A percentile compares a stretch with the other conserved stretches of the same genome.
phyloP scores from a whole-genome alignment of 2,329 filamentous ascomycete genomes.

The Ploettnerulaceae sp. region DNA sequence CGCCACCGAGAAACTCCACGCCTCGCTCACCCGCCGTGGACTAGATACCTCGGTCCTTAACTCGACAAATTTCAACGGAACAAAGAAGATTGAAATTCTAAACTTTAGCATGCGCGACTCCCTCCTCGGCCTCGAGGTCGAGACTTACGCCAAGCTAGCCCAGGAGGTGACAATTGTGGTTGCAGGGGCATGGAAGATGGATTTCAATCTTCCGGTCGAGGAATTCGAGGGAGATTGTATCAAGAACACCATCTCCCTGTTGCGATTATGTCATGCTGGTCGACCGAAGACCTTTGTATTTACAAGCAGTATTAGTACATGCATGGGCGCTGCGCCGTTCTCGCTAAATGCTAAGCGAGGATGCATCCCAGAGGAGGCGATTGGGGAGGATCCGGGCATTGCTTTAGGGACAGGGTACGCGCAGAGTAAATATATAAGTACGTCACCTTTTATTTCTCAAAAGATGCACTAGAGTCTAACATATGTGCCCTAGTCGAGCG shows the following conservation, averaged over 20 bases:
- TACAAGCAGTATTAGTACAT: slow-evolving; percentile 29
- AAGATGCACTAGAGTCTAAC: neutral
- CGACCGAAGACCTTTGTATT: slow-evolving; percentile 27
- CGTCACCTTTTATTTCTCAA: neutral
- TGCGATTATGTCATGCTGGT: slow-evolving; percentile 28
- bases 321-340: slow-evolving; percentile 22
- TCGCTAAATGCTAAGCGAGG: neutral
- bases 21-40: slow-evolving; percentile 15
- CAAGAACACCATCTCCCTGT: slow-evolving; percentile 30
- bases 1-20: slow-evolving; percentile 14
- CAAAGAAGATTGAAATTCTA: slow-evolving; percentile 24
- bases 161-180: slow-evolving; percentile 27
- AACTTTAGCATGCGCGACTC: slow-evolving; percentile 32
- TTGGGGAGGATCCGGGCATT: slow-evolving; percentile 22
- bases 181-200: slow-evolving; percentile 33
- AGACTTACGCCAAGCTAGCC: slow-evolving; percentile 24
- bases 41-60: slow-evolving; percentile 23
- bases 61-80: slow-evolving; percentile 5
- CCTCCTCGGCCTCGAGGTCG: slow-evolving; percentile 26
- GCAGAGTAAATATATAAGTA: slow-evolving; percentile 31
- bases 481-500: slow-evolving; percentile 20
- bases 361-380: slow-evolving; percentile 21
- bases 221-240: slow-evolving; percentile 33
- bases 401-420: slow-evolving; percentile 28
- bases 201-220: slow-evolving; percentile 31